Evolutionary conservation across 352 stramenopile species (phyloP).

Genomic region (Globisporangium nodosum): DNA sequence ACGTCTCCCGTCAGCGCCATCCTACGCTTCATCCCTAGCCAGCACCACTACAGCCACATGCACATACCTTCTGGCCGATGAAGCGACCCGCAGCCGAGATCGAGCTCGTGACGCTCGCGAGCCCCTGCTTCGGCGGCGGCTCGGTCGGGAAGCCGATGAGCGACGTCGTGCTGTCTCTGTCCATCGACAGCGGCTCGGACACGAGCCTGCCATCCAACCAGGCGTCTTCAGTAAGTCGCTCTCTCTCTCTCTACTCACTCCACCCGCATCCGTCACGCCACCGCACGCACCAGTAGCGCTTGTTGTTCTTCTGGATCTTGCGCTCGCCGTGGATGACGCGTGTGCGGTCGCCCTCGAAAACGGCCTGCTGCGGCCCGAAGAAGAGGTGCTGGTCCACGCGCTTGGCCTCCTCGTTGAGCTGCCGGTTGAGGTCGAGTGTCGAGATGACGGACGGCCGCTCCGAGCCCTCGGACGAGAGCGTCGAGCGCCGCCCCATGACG

Average conservation of each 20-base stretch:
- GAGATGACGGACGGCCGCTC: constrained; percentile 70
- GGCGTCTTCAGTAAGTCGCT: neutral
- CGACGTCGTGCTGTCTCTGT: constrained; percentile 73
- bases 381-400: constrained; percentile 70
- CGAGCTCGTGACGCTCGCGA: constrained; percentile 59
- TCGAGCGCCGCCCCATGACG: constrained; percentile 46
- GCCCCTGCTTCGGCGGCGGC: constrained; percentile 23
- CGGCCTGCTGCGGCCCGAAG: constrained; percentile 65
- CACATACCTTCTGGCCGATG: constrained; percentile 60
- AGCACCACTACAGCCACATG: neutral
- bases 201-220: constrained; percentile 39
- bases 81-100: constrained; percentile 69
- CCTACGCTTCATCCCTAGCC: no score
- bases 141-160: constrained; percentile 57
- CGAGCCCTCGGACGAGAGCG: constrained; percentile 41
- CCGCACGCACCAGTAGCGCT: constrained; percentile 52
- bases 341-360: constrained; percentile 74
- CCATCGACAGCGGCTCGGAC: constrained; percentile 79
- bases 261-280: neutral
- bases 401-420: constrained; percentile 62
- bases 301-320: constrained; percentile 82
- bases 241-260: no score
- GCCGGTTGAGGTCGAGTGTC: constrained; percentile 59
- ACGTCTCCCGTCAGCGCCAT: no score
- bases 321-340: constrained; percentile 84